phyloP scores from a whole-genome alignment of 164 flowering plant genomes.

The Paratinospora sagittata region DNA sequence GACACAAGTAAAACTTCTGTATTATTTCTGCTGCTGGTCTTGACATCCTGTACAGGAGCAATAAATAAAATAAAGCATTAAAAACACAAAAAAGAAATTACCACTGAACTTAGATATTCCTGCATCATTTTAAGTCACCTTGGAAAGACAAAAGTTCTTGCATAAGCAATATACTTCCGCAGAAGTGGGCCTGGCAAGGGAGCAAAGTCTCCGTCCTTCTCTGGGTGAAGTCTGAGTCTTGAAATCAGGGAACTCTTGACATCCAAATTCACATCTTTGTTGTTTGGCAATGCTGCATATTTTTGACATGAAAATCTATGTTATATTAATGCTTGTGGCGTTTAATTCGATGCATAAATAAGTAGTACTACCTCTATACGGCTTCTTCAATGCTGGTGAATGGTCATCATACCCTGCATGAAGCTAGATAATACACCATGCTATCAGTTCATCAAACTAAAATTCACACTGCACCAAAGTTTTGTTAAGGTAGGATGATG shows the following conservation, averaged over 20 bases:
- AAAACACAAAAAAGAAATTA: background rate
- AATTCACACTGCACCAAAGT: background rate
- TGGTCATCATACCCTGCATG: conserved; percentile 67
- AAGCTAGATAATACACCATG: conserved; percentile 51
- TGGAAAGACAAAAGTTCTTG: conserved; percentile 77
- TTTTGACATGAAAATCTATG: conserved; percentile 10
- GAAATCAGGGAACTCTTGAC: conserved; percentile 60
- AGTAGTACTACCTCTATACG: conserved; percentile 39
- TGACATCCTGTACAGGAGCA: conserved; percentile 57
- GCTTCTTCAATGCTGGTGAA: conserved; percentile 50
- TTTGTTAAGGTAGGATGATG: background rate
- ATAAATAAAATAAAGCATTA: conserved; percentile 6
- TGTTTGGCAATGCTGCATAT: conserved; percentile 35
- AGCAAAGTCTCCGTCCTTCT: conserved; percentile 58
- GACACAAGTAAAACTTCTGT: conserved; percentile 72
- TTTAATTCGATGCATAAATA: background rate
- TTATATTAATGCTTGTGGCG: background rate
- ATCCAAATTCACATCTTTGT: conserved; percentile 29
- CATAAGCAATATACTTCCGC: conserved; percentile 94
- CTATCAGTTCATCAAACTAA: background rate
- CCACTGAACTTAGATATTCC: conserved; percentile 2
- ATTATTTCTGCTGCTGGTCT: conserved; percentile 87
- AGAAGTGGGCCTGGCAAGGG: conserved; percentile 86
- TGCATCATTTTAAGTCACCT: conserved; percentile 41
- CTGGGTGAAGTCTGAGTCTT: conserved; percentile 70